phyloP scores from a whole-genome alignment of 108 stramenopile species.

The Nannochloropsis oceanica region DNA sequence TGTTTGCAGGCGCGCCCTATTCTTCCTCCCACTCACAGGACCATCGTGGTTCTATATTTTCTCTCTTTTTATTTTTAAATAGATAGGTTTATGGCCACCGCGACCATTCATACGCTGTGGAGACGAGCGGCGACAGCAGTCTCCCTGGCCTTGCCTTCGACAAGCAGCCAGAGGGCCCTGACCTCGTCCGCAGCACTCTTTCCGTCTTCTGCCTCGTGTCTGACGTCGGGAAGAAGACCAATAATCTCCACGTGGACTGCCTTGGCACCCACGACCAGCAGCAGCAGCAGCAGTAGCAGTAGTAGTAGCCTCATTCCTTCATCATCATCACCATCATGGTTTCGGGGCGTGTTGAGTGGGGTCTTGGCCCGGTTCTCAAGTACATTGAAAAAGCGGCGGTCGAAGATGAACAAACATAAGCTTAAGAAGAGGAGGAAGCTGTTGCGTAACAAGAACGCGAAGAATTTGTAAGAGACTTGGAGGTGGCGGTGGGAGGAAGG shows the following conservation, averaged over 20 bases:
- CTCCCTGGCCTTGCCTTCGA: background rate
- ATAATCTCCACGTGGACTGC: no score
- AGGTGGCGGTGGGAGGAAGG: no score
- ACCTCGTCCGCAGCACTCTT: background rate
- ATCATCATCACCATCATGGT: background rate
- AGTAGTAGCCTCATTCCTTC: background rate
- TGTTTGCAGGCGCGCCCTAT: no score
- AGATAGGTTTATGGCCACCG: background rate
- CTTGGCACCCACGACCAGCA: no score
- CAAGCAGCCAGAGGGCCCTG: background rate
- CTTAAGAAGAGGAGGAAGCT: constrained; percentile 63
- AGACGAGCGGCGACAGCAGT: background rate
- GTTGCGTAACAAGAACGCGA: constrained; percentile 54
- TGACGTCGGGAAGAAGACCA: no score
- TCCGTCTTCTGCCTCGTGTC: background rate
- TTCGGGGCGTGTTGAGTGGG: background rate
- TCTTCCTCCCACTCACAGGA: no score
- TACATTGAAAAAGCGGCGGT: constrained; percentile 59
- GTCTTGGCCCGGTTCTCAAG: constrained; percentile 10
- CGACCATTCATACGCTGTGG: background rate
- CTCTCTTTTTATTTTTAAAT: no score
- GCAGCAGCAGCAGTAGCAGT: background rate
- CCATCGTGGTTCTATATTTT: no score
- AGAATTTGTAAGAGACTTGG: background rate
- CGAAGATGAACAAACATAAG: constrained; percentile 76